Conservation (phyloP, 345 rosid species). For the Rhodamnia argentea region DNA sequence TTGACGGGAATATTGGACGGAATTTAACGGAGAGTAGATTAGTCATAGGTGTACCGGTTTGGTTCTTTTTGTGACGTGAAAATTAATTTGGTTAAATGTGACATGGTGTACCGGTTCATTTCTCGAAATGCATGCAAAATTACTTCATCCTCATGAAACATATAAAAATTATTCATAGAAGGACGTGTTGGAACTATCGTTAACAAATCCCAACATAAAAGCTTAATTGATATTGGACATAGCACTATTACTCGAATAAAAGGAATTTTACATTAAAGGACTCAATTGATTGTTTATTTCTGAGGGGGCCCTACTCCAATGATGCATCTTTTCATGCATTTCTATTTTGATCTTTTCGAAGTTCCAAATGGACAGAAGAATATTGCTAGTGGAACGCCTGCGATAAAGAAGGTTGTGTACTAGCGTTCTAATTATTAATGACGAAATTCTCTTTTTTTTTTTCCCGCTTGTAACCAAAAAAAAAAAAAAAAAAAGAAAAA, state of each 20-base stretch:
- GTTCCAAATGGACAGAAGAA: neutral
- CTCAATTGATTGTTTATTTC: neutral
- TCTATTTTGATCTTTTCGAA: neutral
- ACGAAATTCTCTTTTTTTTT: neutral
- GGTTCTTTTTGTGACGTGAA: neutral
- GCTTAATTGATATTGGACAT: neutral
- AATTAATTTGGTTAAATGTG: neutral
- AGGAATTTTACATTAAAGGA: neutral
- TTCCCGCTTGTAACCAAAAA: too few species aligned
- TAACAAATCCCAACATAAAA: neutral
- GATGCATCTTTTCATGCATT: neutral
- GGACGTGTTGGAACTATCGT: neutral
- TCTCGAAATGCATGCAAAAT: neutral
- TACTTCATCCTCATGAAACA: neutral
- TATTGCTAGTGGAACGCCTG: neutral
- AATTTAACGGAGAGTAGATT: neutral
- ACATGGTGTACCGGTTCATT: neutral
- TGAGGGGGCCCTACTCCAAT: neutral
- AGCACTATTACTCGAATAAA: neutral
- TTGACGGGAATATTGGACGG: neutral
- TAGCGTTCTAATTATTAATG: neutral
- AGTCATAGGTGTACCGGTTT: fast-evolving
- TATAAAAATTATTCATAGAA: neutral
- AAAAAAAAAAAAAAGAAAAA: neutral
- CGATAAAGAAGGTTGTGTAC: neutral